A percentile compares a stretch with the other conserved stretches of the same genome.
Conservation (phyloP, 78 protist species). For the Dictyostelium firmibasis region DNA sequence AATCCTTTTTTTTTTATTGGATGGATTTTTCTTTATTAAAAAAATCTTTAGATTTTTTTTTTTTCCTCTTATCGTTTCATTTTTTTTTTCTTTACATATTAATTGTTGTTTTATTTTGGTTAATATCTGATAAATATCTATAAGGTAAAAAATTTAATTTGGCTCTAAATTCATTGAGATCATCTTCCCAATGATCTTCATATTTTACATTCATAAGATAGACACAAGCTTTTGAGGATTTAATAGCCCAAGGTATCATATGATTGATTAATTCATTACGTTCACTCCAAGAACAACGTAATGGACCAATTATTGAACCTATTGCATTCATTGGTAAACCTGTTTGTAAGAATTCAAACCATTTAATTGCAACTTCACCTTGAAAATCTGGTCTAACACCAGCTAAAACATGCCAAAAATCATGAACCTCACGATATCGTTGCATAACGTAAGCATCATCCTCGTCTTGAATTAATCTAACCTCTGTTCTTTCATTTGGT, state of each 20-base stretch:
- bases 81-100: not conserved
- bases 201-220: constrained; percentile 46
- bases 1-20: not conserved
- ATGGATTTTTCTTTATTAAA: not conserved
- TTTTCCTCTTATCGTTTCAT: too few species aligned
- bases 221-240: constrained; percentile 7
- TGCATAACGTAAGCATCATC: constrained; percentile 90
- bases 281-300: constrained; percentile 11
- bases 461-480: constrained; percentile 83
- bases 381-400: constrained; percentile 59
- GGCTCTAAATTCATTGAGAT: constrained; percentile 19
- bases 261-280: not conserved
- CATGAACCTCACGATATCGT: constrained; percentile 87
- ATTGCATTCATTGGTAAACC: constrained; percentile 66
- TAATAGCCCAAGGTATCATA: constrained; percentile 76
- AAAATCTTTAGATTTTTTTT: not conserved
- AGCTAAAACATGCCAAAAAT: constrained; percentile 87
- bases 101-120: not conserved
- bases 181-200: constrained; percentile 56
- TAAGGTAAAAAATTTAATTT: constrained; percentile 46
- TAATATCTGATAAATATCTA: not conserved
- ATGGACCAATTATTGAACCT: constrained; percentile 52
- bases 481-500: constrained; percentile 81
- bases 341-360: constrained; percentile 86
- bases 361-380: constrained; percentile 87